Evolutionary conservation across 441 rosid genomes (phyloP).

Genomic region (Gossypium davidsonii): DNA sequence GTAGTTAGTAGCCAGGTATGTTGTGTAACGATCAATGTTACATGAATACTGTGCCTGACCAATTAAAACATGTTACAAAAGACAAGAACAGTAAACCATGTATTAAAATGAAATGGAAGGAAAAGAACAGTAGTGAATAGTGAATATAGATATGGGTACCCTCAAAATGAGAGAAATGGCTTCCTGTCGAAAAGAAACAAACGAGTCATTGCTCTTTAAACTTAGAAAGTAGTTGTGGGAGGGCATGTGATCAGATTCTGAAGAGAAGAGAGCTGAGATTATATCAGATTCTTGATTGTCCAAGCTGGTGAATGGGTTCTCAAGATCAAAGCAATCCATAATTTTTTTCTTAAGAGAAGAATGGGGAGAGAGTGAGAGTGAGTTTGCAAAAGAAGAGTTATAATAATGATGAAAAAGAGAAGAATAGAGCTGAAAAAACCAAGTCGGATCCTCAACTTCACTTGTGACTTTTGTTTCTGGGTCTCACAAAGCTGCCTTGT

Average conservation of each 20-base stretch:
- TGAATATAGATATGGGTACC: constrained; percentile 22
- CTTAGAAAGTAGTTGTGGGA: constrained; percentile 21
- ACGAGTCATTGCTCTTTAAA: constrained; percentile 20
- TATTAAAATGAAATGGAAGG: neutral
- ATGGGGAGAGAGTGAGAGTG: constrained; percentile 5
- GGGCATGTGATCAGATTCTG: constrained; percentile 54
- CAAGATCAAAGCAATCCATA: constrained; percentile 56
- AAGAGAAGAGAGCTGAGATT: constrained; percentile 32
- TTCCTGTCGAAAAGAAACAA: constrained; percentile 37
- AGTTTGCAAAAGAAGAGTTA: constrained; percentile 11
- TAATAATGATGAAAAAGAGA: constrained; percentile 28
- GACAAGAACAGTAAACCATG: neutral
- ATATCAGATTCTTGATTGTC: constrained; percentile 16
- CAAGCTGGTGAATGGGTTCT: constrained; percentile 41
- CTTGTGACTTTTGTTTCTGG: neutral
- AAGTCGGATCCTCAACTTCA: constrained; percentile 12
- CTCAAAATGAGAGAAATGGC: constrained; percentile 41
- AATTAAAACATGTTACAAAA: neutral
- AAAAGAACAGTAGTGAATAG: neutral
- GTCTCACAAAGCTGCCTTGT: constrained; percentile 11
- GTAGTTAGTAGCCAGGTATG: constrained; percentile 61
- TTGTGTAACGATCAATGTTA: constrained; percentile 28
- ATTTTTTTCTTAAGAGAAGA: neutral
- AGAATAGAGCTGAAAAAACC: constrained; percentile 27
- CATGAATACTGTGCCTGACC: constrained; percentile 37